These are phyloP conservation scores for Moesziomyces aphidis DNA, from an alignment of 1,284 basidiomycete species.

Conservation along the genomic window DNA sequence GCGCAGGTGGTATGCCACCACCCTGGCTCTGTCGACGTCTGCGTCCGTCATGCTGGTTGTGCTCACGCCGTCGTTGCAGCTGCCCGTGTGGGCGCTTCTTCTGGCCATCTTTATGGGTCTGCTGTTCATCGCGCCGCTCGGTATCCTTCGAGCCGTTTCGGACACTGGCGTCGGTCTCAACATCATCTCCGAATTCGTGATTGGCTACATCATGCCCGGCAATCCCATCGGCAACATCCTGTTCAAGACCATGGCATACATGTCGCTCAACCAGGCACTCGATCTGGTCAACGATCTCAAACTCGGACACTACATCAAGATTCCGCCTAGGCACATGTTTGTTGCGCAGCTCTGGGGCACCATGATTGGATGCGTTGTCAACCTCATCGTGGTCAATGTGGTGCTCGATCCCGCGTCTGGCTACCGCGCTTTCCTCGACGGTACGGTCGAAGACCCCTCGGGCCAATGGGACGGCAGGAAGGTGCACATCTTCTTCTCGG, in stretches of 20 bases:
- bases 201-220: conserved; percentile 71
- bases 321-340: conserved; percentile 71
- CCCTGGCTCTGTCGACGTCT: conserved; percentile 57
- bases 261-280: conserved; percentile 68
- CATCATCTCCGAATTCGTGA: conserved; percentile 71
- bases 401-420: conserved; percentile 63
- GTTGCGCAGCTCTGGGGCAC: conserved; percentile 71
- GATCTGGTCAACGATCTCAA: conserved; percentile 71
- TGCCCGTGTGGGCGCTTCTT: conserved; percentile 70
- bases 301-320: conserved; percentile 67
- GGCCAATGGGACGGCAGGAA: conserved; percentile 69
- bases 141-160: conserved; percentile 71
- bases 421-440: conserved; percentile 68
- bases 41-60: conserved; percentile 69
- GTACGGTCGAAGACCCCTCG: conserved; percentile 69
- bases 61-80: conserved; percentile 70
- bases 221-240: conserved; percentile 70
- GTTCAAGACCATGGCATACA: conserved; percentile 70
- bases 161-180: conserved; percentile 70
- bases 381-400: conserved; percentile 69
- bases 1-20: conserved; percentile 63
- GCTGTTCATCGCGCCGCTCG: conserved; percentile 68
- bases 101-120: conserved; percentile 70
- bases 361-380: conserved; percentile 70
- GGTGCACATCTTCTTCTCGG: conserved; percentile 67